Base-by-base conservation (phyloP, 2,329 filamentous ascomycete genomes). In the Hypomyces perniciosus region DNA sequence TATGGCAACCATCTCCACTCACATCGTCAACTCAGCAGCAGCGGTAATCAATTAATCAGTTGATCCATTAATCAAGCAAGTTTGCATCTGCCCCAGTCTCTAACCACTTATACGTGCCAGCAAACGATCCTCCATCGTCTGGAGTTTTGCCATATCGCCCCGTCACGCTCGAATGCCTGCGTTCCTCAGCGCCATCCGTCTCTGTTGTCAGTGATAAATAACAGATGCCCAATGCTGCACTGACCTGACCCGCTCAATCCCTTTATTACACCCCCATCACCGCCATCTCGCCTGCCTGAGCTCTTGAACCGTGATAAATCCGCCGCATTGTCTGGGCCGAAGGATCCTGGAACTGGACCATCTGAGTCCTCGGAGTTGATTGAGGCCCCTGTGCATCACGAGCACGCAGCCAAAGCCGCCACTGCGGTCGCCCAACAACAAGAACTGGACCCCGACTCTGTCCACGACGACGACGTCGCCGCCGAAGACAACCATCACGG, bases 291-390 rank as follows among this genome's bases (percentile, higher is more conserved):
- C 35, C 54, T 35, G 44, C 53, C 50, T 54, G 54, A 46, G 51
- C 42, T 35, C 28, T 37, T 34, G 31, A 40, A 49, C 56, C 44
- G 56, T 50, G 53, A 57, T 43, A 50, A 60, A 68, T 60, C 63
- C 68, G 68, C 62, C 68, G 65, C 61, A 62, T 67, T 71, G 68
- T 70, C 68, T 63, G 62, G 52, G 54, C 55, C 61, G 59, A 62
- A 64, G 57, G 60, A 68, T 55, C 46, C 60, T 62, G 54, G 58
- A 56, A 60, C 58, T 56, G 67, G 65, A 63, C 65, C 66, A 56
- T 68, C 60, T 52, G 66, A 54, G 65, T 67, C 67, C 64, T 56
- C 57, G 63, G 65, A 65, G 59, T 57, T 59, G 61, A 62, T 62
- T 60, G 64, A 65, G 57, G 59, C 58, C 54, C 42, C 60, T 58